These are phyloP conservation scores for Rhizophagus clarus DNA, from an alignment of 192 early-diverging fungal genomes.

Conservation along the genomic window DNA sequence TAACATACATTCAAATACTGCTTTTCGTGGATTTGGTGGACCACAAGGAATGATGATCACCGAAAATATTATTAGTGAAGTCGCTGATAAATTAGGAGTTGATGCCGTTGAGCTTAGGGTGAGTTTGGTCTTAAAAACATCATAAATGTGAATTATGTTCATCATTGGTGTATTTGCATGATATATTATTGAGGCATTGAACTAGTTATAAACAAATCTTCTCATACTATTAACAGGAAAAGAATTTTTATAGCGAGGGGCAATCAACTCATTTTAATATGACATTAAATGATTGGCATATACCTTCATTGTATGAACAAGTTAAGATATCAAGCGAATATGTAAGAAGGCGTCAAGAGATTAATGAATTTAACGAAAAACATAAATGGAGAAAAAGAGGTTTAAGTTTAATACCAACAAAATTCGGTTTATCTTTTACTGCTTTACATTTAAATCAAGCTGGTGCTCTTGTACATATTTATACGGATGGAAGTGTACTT, in stretches of 20 bases:
- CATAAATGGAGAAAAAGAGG: conserved; percentile 82
- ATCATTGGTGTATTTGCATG: too few relatives aligned
- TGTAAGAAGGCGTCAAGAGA: conserved; percentile 49
- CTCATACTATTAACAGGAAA: conserved; percentile 29
- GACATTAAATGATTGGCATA: conserved; percentile 69
- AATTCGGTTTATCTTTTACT: conserved; percentile 82
- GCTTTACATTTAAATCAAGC: conserved; percentile 81
- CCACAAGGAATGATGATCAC: conserved; percentile 84
- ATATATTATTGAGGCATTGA: too few relatives aligned
- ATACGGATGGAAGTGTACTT: conserved; percentile 82
- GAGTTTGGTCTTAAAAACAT: background rate
- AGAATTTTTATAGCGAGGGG: conserved; percentile 72
- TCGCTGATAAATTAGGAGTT: conserved; percentile 70
- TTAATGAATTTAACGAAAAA: conserved; percentile 70
- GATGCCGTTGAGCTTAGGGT: conserved; percentile 61
- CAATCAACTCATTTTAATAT: conserved; percentile 75
- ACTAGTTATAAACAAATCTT: too few relatives aligned
- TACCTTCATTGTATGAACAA: conserved; percentile 71
- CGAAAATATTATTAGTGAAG: conserved; percentile 77
- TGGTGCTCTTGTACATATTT: conserved; percentile 81
- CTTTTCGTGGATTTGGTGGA: conserved; percentile 84
- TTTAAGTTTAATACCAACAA: conserved; percentile 76
- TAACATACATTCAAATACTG: conserved; percentile 85
- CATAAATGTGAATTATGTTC: too few relatives aligned
- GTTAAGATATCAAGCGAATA: conserved; percentile 57